Conservation (phyloP, 1,284 basidiomycete species). For the Ustilago xerochloae region DNA sequence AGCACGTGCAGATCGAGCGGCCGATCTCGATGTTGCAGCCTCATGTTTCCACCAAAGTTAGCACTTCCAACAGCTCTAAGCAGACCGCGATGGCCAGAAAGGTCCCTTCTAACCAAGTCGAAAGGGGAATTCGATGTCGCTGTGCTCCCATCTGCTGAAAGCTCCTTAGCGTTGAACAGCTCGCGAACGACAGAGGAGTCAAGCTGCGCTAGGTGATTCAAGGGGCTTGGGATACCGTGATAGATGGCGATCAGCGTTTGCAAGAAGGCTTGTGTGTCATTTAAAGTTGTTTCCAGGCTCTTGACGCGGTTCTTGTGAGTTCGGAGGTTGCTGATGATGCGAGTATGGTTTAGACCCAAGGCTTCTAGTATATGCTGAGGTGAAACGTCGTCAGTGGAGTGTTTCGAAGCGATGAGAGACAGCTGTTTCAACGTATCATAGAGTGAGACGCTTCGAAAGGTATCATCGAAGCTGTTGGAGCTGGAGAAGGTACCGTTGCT, state of each 20-base stretch:
- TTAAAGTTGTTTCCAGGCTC: neutral
- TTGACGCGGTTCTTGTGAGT: neutral
- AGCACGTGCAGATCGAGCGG: neutral
- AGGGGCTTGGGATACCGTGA: neutral
- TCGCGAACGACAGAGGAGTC: neutral
- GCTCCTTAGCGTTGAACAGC: neutral
- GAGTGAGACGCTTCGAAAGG: no score
- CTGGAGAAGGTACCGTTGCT: neutral
- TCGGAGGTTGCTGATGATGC: neutral
- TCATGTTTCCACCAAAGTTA: neutral
- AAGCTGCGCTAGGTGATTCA: neutral
- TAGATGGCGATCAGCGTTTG: neutral
- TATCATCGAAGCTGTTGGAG: no score
- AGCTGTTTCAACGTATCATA: neutral
- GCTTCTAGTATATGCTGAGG: neutral
- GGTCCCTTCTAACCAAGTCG: neutral
- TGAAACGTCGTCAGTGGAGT: neutral
- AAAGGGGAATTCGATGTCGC: conserved; percentile 1
- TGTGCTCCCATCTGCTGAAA: neutral
- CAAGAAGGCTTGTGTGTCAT: neutral
- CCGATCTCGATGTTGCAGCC: neutral
- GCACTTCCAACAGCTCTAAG: neutral
- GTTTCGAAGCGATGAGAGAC: neutral
- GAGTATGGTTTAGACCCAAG: neutral
- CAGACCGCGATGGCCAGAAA: neutral